phyloP scores from a whole-genome alignment of 192 early-diverging fungal genomes.

The Gryganskiella cystojenkinii region DNA sequence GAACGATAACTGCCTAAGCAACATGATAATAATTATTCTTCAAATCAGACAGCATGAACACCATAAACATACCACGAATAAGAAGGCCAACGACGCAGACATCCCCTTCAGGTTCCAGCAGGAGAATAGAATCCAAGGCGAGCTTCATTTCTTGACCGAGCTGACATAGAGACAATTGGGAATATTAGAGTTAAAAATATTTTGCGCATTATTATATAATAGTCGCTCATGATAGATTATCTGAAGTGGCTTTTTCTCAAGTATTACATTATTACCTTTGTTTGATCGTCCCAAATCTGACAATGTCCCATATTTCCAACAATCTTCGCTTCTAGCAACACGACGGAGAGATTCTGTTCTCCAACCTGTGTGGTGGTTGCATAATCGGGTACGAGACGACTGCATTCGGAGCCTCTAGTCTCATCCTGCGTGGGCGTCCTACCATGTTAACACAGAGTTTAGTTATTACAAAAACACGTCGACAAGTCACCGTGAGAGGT shows the following conservation, averaged over 20 bases:
- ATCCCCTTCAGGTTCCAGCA: slow-evolving; percentile 15
- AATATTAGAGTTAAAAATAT: too few species aligned
- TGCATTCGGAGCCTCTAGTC: slow-evolving; percentile 15
- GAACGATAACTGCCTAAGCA: background rate
- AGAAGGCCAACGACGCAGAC: slow-evolving; percentile 27
- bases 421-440: slow-evolving; percentile 29
- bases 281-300: slow-evolving; percentile 29
- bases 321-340: slow-evolving; percentile 24
- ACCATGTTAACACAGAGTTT: slow-evolving; percentile 2
- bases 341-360: slow-evolving; percentile 19
- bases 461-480: background rate
- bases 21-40: background rate
- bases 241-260: too few species aligned
- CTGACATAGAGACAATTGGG: too few species aligned
- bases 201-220: too few species aligned
- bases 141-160: slow-evolving; percentile 23
- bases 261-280: too few species aligned
- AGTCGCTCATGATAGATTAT: too few species aligned
- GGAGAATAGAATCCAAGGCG: slow-evolving; percentile 26
- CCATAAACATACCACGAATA: slow-evolving; percentile 18
- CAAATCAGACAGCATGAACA: background rate
- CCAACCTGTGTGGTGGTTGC: slow-evolving; percentile 26
- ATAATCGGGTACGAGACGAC: slow-evolving; percentile 26
- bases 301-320: slow-evolving; percentile 9
- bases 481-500: too few species aligned